Percentiles rank a stretch among this genome's conserved stretches.
phyloP scores from a whole-genome alignment of 305 asterid genomes.

The Plantago lanceolata region DNA sequence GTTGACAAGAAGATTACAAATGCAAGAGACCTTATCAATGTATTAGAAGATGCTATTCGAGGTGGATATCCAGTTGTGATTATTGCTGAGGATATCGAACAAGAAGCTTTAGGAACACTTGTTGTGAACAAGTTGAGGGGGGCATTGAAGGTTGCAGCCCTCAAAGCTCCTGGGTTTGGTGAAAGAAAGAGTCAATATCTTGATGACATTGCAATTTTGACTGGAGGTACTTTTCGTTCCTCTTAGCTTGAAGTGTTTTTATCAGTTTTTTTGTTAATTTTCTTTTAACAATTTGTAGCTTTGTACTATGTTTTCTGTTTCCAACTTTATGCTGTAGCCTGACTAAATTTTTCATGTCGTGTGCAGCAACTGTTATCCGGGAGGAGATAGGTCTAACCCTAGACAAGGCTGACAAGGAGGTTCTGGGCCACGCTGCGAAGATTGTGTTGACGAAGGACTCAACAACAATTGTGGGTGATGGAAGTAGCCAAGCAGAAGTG shows the following conservation, averaged over 20 bases:
- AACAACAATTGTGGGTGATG: constrained; percentile 88
- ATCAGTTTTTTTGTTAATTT: background rate
- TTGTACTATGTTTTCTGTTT: background rate
- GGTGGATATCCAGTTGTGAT: constrained; percentile 67
- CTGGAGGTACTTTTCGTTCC: constrained; percentile 53
- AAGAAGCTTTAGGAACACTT: constrained; percentile 89
- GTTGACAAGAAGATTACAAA: constrained; percentile 88
- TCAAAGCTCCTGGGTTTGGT: constrained; percentile 95
- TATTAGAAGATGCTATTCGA: constrained; percentile 82
- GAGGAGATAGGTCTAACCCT: constrained; percentile 70
- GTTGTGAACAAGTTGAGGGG: constrained; percentile 92
- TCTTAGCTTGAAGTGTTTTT: background rate
- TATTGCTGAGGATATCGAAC: constrained; percentile 89
- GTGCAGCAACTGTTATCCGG: constrained; percentile 77
- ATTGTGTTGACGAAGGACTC: constrained; percentile 74
- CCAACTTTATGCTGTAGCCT: background rate
- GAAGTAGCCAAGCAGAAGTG: constrained; percentile 80
- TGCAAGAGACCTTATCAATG: constrained; percentile 72
- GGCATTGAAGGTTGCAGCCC: constrained; percentile 77
- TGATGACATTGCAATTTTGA: constrained; percentile 77
- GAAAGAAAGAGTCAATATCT: constrained; percentile 88
- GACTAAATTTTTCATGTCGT: background rate
- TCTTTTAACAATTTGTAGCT: background rate
- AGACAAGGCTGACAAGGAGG: constrained; percentile 76
- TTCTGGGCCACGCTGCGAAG: constrained; percentile 84